phyloP scores from a whole-genome alignment of 2,329 filamentous ascomycete species.

The Penicillium sp. region DNA sequence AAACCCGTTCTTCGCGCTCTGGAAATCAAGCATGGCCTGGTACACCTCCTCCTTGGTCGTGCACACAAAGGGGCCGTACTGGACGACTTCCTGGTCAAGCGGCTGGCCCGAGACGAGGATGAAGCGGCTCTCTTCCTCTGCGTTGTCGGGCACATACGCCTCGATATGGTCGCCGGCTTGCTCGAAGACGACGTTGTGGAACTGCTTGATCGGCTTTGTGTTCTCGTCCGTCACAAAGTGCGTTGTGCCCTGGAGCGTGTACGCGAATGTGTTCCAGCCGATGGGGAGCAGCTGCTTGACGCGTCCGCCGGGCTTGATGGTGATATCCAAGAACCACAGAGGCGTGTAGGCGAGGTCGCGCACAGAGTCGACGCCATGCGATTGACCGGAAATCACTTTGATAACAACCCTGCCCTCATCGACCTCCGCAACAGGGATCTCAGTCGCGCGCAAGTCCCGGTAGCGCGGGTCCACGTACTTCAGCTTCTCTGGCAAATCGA shows the following conservation, averaged over 20 bases:
- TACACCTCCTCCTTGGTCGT: slow-evolving; percentile 68
- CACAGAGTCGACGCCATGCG: slow-evolving; percentile 78
- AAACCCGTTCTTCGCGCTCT: slow-evolving; percentile 70
- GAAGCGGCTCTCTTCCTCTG: slow-evolving; percentile 51
- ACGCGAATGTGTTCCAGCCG: slow-evolving; percentile 88
- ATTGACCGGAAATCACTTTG: slow-evolving; percentile 86
- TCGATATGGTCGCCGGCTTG: slow-evolving; percentile 71
- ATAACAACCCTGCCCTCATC: slow-evolving; percentile 72
- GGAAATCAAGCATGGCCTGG: slow-evolving; percentile 72
- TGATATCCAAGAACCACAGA: slow-evolving; percentile 90
- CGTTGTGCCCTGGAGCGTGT: slow-evolving; percentile 71
- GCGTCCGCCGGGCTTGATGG: slow-evolving; percentile 71
- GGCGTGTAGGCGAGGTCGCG: slow-evolving; percentile 93
- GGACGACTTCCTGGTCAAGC: slow-evolving; percentile 73
- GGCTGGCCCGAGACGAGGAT: slow-evolving; percentile 75
- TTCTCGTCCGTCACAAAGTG: slow-evolving; percentile 53
- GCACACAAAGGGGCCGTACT: slow-evolving; percentile 83
- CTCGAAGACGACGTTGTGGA: slow-evolving; percentile 86
- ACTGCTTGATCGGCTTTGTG: slow-evolving; percentile 47
- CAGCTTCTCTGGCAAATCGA: slow-evolving; percentile 76
- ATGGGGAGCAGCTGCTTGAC: slow-evolving; percentile 70
- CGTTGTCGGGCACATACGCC: slow-evolving; percentile 63
- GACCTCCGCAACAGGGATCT: slow-evolving; percentile 71
- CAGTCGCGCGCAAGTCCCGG: slow-evolving; percentile 71
- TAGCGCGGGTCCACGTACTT: slow-evolving; percentile 91